These are phyloP conservation scores for Waltiozyma sp. DNA, from an alignment of 1,139 yeast species.

Conservation along the genomic window DNA sequence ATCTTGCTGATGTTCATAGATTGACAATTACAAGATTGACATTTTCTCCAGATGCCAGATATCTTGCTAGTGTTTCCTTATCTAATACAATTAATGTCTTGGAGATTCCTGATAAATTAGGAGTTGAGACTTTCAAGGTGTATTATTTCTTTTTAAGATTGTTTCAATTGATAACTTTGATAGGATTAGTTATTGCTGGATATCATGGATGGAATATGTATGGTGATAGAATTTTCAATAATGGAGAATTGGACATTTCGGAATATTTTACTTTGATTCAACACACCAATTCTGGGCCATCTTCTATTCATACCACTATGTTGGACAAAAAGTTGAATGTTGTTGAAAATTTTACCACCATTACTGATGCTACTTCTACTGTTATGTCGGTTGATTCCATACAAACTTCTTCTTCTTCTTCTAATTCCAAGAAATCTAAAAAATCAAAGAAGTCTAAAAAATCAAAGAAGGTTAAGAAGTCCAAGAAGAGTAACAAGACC, in stretches of 20 bases:
- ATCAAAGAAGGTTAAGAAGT: not conserved
- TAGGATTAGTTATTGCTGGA: conserved; percentile 3
- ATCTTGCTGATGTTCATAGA: conserved; percentile 51
- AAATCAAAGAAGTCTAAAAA: conserved; percentile 3
- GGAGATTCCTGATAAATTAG: conserved; percentile 36
- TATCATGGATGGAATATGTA: conserved; percentile 9
- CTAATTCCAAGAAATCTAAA: conserved; percentile 3
- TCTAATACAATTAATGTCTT: conserved; percentile 63
- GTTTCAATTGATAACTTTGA: conserved; percentile 8
- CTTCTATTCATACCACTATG: not conserved
- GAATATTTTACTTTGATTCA: conserved; percentile 17
- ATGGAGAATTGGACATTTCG: conserved; percentile 7
- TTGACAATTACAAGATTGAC: conserved; percentile 70
- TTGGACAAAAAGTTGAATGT: not conserved
- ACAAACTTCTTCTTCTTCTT: too few relatives aligned
- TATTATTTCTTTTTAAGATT: conserved; percentile 14
- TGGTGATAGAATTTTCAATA: not conserved
- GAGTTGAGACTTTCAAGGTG: conserved; percentile 16
- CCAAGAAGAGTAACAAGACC: not conserved
- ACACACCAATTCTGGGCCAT: conserved; percentile 4
- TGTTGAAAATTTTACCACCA: not conserved
- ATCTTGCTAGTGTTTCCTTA: conserved; percentile 71
- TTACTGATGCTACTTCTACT: not conserved
- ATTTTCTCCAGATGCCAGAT: conserved; percentile 56
- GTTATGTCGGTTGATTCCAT: not conserved